These are phyloP conservation scores for Calonectria honghensis DNA, from an alignment of 2,329 filamentous ascomycete species.

Conservation along the genomic window DNA sequence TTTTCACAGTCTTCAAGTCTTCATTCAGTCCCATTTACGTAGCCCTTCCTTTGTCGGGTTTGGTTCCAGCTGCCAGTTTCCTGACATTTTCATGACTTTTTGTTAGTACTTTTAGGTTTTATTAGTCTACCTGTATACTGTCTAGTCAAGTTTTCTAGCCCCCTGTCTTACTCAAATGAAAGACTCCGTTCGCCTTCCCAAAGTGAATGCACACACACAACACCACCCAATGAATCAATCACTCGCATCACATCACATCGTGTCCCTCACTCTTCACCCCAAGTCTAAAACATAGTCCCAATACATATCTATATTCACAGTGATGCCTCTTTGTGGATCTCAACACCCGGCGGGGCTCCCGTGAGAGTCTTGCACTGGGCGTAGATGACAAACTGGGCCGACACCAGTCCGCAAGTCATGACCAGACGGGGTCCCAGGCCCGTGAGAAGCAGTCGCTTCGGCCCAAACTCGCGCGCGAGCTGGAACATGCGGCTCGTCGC, in stretches of 20 bases:
- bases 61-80: not conserved
- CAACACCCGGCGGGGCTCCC: slow-evolving; percentile 70
- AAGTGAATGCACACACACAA: not conserved
- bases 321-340: slow-evolving; percentile 70
- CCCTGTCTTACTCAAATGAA: slow-evolving; percentile 9
- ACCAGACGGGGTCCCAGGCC: slow-evolving; percentile 71
- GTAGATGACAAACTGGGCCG: slow-evolving; percentile 74
- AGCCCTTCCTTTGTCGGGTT: not conserved
- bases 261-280: not conserved
- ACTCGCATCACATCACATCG: not conserved
- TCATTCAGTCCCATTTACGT: not conserved
- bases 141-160: slow-evolving; percentile 9
- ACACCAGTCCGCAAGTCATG: slow-evolving; percentile 73
- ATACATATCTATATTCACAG: slow-evolving; percentile 42
- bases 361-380: slow-evolving; percentile 73
- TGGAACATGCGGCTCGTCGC: slow-evolving; percentile 71
- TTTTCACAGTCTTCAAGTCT: not conserved
- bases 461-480: slow-evolving; percentile 71
- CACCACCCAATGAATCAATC: not conserved
- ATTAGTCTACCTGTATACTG: slow-evolving; percentile 8
- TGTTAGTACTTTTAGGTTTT: not conserved
- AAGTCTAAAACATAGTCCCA: slow-evolving; percentile 13
- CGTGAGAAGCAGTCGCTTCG: slow-evolving; percentile 66
- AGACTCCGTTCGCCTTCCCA: slow-evolving; percentile 12
- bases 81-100: slow-evolving; percentile 16